Evolutionary conservation across 352 stramenopile species (phyloP).

Genomic region (Aphanomyces invadans): DNA sequence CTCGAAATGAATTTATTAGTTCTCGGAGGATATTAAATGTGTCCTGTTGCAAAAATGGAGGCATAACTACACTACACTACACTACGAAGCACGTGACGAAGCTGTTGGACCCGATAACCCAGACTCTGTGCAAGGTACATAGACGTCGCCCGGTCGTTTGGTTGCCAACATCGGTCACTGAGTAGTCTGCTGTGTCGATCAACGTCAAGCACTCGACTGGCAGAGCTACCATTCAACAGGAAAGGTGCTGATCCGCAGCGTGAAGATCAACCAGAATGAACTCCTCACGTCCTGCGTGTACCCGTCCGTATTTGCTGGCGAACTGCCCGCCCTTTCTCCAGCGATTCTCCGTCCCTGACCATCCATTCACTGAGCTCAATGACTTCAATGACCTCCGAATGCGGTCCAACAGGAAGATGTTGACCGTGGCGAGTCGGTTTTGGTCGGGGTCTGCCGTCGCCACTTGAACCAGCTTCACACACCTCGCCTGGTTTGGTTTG

Average conservation of each 20-base stretch:
- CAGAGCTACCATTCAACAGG: constrained; percentile 38
- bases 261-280: constrained; percentile 55
- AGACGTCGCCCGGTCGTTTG: not conserved
- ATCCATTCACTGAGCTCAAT: too few species aligned
- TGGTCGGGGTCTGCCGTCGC: too few species aligned
- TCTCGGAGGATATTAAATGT: not conserved
- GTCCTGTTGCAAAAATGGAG: constrained; percentile 5
- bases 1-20: not conserved
- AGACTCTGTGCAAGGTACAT: constrained; percentile 68
- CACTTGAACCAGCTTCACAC: too few species aligned
- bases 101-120: constrained; percentile 37
- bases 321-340: constrained; percentile 82
- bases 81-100: constrained; percentile 43
- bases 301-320: constrained; percentile 46
- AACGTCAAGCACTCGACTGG: constrained; percentile 80
- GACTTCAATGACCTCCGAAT: too few species aligned
- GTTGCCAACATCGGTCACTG: too few species aligned
- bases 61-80: constrained; percentile 18
- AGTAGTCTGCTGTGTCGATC: constrained; percentile 57
- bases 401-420: too few species aligned
- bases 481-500: too few species aligned
- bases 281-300: constrained; percentile 45
- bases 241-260: constrained; percentile 45
- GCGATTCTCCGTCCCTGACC: constrained; percentile 65
- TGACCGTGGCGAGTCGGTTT: too few species aligned